Evolutionary conservation across 2,329 filamentous ascomycete species (phyloP).

Genomic region (Penicillium sp.): DNA sequence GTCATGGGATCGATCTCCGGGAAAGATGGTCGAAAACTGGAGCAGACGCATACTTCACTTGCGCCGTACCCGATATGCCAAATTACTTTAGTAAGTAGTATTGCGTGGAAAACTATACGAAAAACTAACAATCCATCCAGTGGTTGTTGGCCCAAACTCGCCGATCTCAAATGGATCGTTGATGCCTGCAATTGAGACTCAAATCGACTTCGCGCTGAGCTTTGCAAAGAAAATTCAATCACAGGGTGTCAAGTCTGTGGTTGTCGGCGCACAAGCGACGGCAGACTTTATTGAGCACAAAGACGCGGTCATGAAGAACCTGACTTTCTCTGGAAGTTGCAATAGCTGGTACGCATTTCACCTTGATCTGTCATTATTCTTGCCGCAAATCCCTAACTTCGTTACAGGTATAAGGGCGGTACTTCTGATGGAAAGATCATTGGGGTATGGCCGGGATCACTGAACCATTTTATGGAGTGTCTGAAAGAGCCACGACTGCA

Average conservation of each 20-base stretch:
- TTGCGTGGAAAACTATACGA: too few species aligned
- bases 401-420: neutral
- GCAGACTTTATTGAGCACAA: neutral
- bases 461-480: neutral
- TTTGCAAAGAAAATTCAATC: neutral
- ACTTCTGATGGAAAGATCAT: neutral
- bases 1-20: neutral
- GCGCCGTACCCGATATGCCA: neutral
- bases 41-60: neutral
- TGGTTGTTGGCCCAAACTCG: neutral
- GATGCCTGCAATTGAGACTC: neutral
- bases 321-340: neutral
- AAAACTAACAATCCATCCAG: neutral
- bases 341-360: neutral
- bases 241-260: neutral
- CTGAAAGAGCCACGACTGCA: neutral
- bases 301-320: neutral
- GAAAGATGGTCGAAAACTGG: neutral
- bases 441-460: neutral
- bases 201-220: neutral
- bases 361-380: too few species aligned
- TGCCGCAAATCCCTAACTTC: neutral
- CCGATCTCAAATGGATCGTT: neutral
- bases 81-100: neutral
- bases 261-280: neutral